These are phyloP conservation scores for Mycena galericulata DNA, from an alignment of 768 basidiomycete genomes.

Conservation along the genomic window DNA sequence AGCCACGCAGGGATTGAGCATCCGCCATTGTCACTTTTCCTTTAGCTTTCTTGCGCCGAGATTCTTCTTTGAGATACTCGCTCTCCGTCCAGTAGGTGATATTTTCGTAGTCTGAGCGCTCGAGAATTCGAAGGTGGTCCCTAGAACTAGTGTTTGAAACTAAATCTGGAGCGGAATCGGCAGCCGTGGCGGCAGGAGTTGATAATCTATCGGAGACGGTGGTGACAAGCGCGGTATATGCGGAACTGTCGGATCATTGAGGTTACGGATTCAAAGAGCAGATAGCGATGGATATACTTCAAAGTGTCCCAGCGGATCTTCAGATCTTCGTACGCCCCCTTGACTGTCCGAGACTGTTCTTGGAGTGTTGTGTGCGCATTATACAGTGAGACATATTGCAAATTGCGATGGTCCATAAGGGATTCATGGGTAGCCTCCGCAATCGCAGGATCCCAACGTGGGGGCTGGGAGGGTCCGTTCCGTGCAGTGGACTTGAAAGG, in stretches of 20 bases:
- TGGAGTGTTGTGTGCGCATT: not conserved
- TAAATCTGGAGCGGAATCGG: not conserved
- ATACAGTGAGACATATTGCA: not conserved
- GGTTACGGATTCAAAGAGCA: not conserved
- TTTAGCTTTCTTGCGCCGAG: not conserved
- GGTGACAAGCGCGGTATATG: not conserved
- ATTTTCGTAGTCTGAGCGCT: not conserved
- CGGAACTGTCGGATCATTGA: not conserved
- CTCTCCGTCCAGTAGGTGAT: conserved; percentile 1
- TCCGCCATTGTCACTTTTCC: not conserved
- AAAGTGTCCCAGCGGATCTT: not conserved
- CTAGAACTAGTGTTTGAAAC: not conserved
- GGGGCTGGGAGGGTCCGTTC: not conserved
- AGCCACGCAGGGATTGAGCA: not conserved
- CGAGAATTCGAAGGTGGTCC: not conserved
- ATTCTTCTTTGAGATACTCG: not conserved
- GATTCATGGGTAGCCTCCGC: not conserved
- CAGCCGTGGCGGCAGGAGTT: not conserved
- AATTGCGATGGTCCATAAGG: not conserved
- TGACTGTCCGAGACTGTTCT: not conserved
- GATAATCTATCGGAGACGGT: not conserved
- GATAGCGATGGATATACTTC: not conserved
- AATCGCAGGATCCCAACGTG: not conserved
- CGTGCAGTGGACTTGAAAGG: not conserved
- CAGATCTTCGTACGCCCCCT: not conserved